Base-by-base conservation (phyloP, 2,329 filamentous ascomycete genomes). In the Aspergillus caelatus region DNA sequence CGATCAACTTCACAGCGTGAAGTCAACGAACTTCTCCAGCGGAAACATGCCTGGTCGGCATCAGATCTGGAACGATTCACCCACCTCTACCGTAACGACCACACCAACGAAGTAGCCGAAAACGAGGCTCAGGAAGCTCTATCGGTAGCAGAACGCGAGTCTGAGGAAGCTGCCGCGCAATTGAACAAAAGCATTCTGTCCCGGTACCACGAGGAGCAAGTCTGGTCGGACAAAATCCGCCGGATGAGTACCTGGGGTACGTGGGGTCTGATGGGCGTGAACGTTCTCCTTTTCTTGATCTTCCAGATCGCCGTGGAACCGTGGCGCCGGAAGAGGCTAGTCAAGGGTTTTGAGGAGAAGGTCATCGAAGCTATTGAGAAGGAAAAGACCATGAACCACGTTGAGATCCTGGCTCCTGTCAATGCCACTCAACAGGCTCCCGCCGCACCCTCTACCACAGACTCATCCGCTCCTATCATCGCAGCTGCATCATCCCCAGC, bases 171-270 rank as follows among this genome's bases (percentile, higher is more conserved):
- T 0, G 87, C 89, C 61, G 87, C 89, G 58, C 86, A 89, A 71
- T 82, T 99, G 60, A 94, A 91, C 75, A 89, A 90, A 65, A 89
- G 90, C 57, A 97, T 98, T 71, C 83, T 97, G 58, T 91, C 91
- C 65, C 88, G 96, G 65, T 99, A 99, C 79, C 95, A 99, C 78
- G 95, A 99, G 80, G 95, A 99, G 82, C 95, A 99, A 81, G 96
- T 99, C 62, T 99, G 95, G 95, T 96, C 92, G 74, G 95, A 99
- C 77, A 94, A 96, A 71, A 99, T 99, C 75, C 86, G 95, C 41
- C 86, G 95, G 68, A 97, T 97, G 84, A 95, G 91, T 76, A 99
- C 95, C 0, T 99, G 95, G 95, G 94, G 96, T 41, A 99, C 95
- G 0, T 98, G 96, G 89, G 95, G 94, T 0, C 82, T 99, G 65